Evolutionary conservation across 2,329 filamentous ascomycete species (phyloP), one percentile per base, ranked within the genome.

Genomic region (Phialophora chinensis): DNA sequence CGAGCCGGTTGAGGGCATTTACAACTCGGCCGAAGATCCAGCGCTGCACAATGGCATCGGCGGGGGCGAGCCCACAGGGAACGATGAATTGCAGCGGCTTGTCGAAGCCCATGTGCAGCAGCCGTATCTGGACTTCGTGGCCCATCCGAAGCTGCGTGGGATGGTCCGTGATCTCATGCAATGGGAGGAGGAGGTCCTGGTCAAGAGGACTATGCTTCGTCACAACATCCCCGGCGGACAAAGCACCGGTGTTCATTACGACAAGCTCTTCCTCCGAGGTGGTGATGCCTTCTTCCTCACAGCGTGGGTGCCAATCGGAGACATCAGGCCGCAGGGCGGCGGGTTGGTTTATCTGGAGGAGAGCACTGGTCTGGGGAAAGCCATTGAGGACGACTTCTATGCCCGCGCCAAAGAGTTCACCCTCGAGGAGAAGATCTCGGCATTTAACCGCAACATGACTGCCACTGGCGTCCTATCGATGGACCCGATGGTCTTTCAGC

Each of bases 301-400:
- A 10, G 75, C 74, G 3, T 77, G 75, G 76, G 75, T 77, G 1
- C 75, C 75, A 8, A 80, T 82, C 23, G 80, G 80, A 47, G 77
- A 81, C 60, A 73, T 74, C 33, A 65, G 67, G 0, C 59, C 73
- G 4, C 72, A 74, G 35, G 79, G 79, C 5, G 79, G 80, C 2
- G 80, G 79, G 0, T 69, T 82, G 49, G 79, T 80, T 67, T 82
- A 82, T 65, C 74, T 82, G 10, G 77, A 79, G 38, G 72, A 79
- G 63, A 77, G 74, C 12, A 73, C 72, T 11, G 65, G 73, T 0
- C 72, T 81, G 10, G 79, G 79, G 2, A 67, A 74, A 56, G 72
- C 74, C 20, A 77, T 81, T 55, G 80, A 82, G 68, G 71, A 71
- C 4, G 78, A 80, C 20, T 82, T 80, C 67, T 76, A 69, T 14